phyloP scores from a whole-genome alignment of 1,284 basidiomycete genomes.

The Schizophyllum commune region DNA sequence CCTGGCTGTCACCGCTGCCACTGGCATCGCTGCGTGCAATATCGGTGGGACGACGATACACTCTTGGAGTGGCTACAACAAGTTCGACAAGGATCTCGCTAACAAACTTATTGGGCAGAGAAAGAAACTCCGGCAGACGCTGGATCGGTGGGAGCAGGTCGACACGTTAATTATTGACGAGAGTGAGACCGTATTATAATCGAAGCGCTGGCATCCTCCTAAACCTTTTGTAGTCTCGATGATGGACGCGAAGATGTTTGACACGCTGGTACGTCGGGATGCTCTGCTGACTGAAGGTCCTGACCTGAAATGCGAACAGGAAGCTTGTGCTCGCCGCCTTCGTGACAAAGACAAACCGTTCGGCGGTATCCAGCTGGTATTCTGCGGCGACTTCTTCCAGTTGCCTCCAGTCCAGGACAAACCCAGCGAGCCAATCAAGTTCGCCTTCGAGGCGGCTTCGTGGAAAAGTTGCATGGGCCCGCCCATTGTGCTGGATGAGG shows the following conservation, averaged over 20 bases:
- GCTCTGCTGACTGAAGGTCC: too few species aligned
- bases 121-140: too few species aligned
- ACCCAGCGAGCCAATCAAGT: slow-evolving; percentile 34
- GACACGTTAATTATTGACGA: slow-evolving; percentile 88
- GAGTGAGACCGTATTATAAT: too few species aligned
- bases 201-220: too few species aligned
- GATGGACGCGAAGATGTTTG: slow-evolving; percentile 80
- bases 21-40: slow-evolving; percentile 87
- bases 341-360: slow-evolving; percentile 58
- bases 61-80: slow-evolving; percentile 76
- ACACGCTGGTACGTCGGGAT: slow-evolving; percentile 53
- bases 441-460: slow-evolving; percentile 73
- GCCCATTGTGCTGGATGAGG: slow-evolving; percentile 49
- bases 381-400: slow-evolving; percentile 91
- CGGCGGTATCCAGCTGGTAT: slow-evolving; percentile 84
- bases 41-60: slow-evolving; percentile 88
- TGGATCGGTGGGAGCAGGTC: slow-evolving; percentile 66
- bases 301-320: too few species aligned
- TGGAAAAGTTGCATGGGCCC: slow-evolving; percentile 55
- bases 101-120: slow-evolving; percentile 33
- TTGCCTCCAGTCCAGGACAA: slow-evolving; percentile 71
- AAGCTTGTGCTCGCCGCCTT: slow-evolving; percentile 47
- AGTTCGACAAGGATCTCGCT: slow-evolving; percentile 44
- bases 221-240: too few species aligned
- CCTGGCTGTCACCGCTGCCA: slow-evolving; percentile 74